Conservation (phyloP, 1,284 basidiomycete genomes). For the Wolfiporia cocos region DNA sequence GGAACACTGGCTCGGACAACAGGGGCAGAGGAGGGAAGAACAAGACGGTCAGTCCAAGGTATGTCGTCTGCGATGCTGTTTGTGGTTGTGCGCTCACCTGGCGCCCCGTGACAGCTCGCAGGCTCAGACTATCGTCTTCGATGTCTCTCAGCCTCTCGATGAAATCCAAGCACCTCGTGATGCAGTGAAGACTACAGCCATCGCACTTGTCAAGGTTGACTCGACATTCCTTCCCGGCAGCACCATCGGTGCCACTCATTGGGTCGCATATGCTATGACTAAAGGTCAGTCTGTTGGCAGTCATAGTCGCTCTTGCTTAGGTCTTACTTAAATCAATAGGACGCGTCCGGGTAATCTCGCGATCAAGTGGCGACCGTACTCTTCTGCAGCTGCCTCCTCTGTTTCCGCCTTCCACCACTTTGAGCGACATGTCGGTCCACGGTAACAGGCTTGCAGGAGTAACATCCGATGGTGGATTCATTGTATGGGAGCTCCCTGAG, state of each 20-base stretch:
- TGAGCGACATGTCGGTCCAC: constrained; percentile 78
- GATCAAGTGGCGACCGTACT: constrained; percentile 79
- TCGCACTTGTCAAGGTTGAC: constrained; percentile 78
- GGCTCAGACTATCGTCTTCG: constrained; percentile 62
- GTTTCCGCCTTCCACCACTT: constrained; percentile 56
- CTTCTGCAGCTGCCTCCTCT: constrained; percentile 65
- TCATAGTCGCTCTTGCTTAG: neutral
- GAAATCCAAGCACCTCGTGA: constrained; percentile 70
- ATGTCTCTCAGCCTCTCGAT: constrained; percentile 62
- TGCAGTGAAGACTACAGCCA: constrained; percentile 73
- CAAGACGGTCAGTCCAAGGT: constrained; percentile 57
- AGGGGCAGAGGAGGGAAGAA: constrained; percentile 37
- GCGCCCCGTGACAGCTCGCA: constrained; percentile 11
- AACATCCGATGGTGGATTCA: constrained; percentile 79
- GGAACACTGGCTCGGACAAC: constrained; percentile 24
- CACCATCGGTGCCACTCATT: constrained; percentile 80
- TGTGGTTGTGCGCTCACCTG: constrained; percentile 4
- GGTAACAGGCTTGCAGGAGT: constrained; percentile 78
- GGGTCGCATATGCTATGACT: constrained; percentile 89
- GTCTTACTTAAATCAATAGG: constrained; percentile 29
- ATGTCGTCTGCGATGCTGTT: constrained; percentile 12
- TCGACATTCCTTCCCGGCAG: constrained; percentile 74
- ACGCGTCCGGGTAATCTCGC: constrained; percentile 78
- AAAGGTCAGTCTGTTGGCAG: constrained; percentile 40
- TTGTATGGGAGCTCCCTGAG: constrained; percentile 79